Base-by-base conservation (phyloP, 2,329 filamentous ascomycete species). In the Botrytis cinerea region DNA sequence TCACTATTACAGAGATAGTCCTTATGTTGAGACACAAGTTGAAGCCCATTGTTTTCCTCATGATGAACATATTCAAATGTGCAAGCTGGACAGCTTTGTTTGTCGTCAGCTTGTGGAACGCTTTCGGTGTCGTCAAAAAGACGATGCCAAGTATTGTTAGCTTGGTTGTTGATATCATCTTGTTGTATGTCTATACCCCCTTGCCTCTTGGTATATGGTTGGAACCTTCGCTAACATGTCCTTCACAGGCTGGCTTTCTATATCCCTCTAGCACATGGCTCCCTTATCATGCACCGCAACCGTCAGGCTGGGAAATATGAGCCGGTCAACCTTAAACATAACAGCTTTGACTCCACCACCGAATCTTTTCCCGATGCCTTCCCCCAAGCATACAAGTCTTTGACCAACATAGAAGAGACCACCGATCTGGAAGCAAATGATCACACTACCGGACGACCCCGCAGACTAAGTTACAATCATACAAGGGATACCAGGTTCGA, bases 231-330 rank as follows among this genome's bases (percentile, higher is more conserved):
- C 62, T 71, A 63, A 74, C 61, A 38, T 35, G 8, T 2, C 22
- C 28, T 35, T 28, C 9, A n/a, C 62, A 80, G 78, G 35, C 57
- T 79, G 8, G 73, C 72, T 40, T 79, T 80, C 72, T 74, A 70
- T 14, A 70, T 79, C 25, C 78, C 78, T 12, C 73, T 80, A 12
- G 74, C 80, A 62, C 79, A 80, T 72, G 77, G 77, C 48, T 74
- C 74, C 2, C 54, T 77, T 2, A 76, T 80, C 62, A 78, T 73
- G 64, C 75, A 75, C 62, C 76, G 75, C 10, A 45, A 59, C 35
- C 75, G 74, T 32, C 73, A 67, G 35, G 64, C 48, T 18, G 38
- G 57, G 1, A 9, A 25, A 35, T 73, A 73, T 59, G 57, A 61
- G 12, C 66, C 46, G 22, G 67, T 73, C 43, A 25, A 71, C 18